Base-by-base conservation (phyloP, 2,329 filamentous ascomycete species). In the Bipolaris zeicola region DNA sequence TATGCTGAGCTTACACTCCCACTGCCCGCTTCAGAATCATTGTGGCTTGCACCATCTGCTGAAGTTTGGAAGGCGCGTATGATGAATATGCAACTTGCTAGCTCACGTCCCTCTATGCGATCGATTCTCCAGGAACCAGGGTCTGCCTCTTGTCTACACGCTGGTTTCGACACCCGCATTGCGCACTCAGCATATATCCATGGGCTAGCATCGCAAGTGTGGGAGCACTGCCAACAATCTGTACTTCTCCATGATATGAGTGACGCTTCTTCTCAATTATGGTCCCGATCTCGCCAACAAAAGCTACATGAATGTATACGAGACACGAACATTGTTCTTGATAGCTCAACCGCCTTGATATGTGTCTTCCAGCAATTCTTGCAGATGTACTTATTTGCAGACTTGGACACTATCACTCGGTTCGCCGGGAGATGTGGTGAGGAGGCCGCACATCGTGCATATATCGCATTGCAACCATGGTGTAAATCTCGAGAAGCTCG, bases 1-100 rank as follows among this genome's bases (percentile, higher is more conserved):
- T 91, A 89, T 66, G 82, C 86, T 1, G 89, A 91, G 66, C 72
- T 90, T 16, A 84, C 83, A 1, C 75, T 90, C 1, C 85, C 87
- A 1, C 73, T 91, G 0, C 89, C 89, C 0, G 83, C 83, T 48
- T 79, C 84, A 1, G 79, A 81, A 52, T 79, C 84, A 5, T 70
- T 91, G 1, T 91, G 89, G 88, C 82, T 85, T 44, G 88, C 88
- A 3, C 80, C 81, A 22, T 82, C 81, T 0, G 86, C 88, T 1
- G 71, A 77, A 26, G 82, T 86, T 60, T 91, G 89, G 88, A 88
- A 87, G 67, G 70, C 76, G 60, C 75, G 88, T 3, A 79, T 63
- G 58, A 72, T 43, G 11, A 36, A 28, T 28, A 31, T 20, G 55
- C n/a, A 6, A 16, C 36, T 6, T 24, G 43, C 37, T 36, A 31